Percentiles rank a stretch among this genome's conserved stretches.
Evolutionary conservation across 257 asterid species (phyloP).

Genomic region (Fraxinus anomala): DNA sequence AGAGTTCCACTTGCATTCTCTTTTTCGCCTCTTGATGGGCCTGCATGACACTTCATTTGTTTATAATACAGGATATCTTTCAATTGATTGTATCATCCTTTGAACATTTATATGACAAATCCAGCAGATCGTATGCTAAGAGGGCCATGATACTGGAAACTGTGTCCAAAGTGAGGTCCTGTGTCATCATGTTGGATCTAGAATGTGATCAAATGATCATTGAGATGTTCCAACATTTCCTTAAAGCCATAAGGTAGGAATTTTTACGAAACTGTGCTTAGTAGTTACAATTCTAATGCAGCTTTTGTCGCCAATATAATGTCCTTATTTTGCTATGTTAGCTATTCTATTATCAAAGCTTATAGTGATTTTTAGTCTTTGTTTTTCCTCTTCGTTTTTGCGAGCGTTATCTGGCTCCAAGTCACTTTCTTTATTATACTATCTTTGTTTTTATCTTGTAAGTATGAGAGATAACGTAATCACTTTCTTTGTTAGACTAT

Average conservation of each 20-base stretch:
- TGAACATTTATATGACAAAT: constrained; percentile 63
- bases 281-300: constrained; percentile 15
- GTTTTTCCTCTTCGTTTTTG: background rate
- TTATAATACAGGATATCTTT: constrained; percentile 67
- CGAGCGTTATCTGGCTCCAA: background rate
- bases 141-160: constrained; percentile 87
- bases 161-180: constrained; percentile 91
- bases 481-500: background rate
- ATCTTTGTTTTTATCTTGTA: background rate
- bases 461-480: background rate
- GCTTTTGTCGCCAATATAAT: constrained; percentile 4
- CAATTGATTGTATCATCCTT: constrained; percentile 89
- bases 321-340: constrained; percentile 8
- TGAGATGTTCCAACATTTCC: constrained; percentile 87
- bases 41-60: constrained; percentile 28
- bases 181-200: constrained; percentile 95
- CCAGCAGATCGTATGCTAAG: constrained; percentile 76
- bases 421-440: background rate
- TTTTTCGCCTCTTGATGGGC: constrained; percentile 13
- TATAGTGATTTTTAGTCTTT: background rate
- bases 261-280: background rate
- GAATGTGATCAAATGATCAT: constrained; percentile 87
- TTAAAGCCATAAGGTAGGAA: constrained; percentile 72
- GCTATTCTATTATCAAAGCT: background rate
- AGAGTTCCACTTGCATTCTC: background rate